Conservation (phyloP, 129 eudicot species). For the Chrysanthemum seticuspe region DNA sequence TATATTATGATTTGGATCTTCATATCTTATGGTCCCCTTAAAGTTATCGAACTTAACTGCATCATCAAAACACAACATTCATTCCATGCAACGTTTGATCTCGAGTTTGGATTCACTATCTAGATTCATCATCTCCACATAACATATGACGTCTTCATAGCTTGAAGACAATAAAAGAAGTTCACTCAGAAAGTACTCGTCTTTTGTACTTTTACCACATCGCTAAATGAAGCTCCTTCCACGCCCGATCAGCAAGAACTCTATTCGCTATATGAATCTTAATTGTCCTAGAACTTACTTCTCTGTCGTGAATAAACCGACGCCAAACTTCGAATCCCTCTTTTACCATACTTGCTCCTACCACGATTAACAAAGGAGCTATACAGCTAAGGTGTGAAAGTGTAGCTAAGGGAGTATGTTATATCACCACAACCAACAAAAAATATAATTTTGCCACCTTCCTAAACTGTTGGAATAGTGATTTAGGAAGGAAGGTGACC, state of each 20-base stretch:
- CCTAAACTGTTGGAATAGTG: constrained; percentile 54
- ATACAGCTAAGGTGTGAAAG: constrained; percentile 42
- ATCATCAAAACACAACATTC: too few relatives aligned
- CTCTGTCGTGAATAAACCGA: too few relatives aligned
- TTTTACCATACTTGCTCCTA: constrained; percentile 49
- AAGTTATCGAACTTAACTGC: too few relatives aligned
- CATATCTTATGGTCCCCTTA: constrained; percentile 25
- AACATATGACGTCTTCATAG: constrained; percentile 53
- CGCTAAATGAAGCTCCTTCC: constrained; percentile 47
- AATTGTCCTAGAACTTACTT: too few relatives aligned
- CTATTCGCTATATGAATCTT: too few relatives aligned
- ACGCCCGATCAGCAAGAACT: constrained; percentile 17
- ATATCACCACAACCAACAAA: constrained; percentile 46
- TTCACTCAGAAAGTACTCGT: constrained; percentile 51
- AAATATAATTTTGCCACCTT: constrained; percentile 53
- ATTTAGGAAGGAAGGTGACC: constrained; percentile 46
- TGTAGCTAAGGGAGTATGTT: constrained; percentile 44
- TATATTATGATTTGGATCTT: constrained; percentile 53
- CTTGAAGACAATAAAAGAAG: constrained; percentile 48
- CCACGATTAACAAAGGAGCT: constrained; percentile 49
- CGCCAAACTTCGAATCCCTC: neutral
- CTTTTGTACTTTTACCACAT: constrained; percentile 45
- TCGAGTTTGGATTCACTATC: too few relatives aligned
- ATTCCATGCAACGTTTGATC: too few relatives aligned
- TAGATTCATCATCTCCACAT: constrained; percentile 1